These are phyloP conservation scores for Escallonia rubra DNA, from an alignment of 129 eudicot species.

Conservation along the genomic window DNA sequence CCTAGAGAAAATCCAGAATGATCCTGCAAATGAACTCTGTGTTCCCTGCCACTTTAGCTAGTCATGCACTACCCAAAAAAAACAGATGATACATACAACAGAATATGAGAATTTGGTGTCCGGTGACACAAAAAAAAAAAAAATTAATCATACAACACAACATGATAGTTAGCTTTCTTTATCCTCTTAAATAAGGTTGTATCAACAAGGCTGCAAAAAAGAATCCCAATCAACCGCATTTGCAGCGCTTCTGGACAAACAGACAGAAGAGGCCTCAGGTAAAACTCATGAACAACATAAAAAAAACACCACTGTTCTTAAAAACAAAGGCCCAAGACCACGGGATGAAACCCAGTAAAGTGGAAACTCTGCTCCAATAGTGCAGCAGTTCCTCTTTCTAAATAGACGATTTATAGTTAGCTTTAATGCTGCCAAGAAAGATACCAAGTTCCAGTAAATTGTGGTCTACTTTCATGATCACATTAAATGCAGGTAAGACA, in stretches of 20 bases:
- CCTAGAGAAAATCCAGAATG: slow-evolving; percentile 22
- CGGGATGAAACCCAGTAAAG: too few relatives aligned
- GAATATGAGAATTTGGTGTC: not conserved
- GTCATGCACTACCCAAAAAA: not conserved
- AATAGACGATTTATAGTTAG: not conserved
- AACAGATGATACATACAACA: not conserved
- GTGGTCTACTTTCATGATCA: not conserved
- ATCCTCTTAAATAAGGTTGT: too few relatives aligned
- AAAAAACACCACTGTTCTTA: too few relatives aligned
- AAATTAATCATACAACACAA: not conserved
- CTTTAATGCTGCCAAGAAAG: not conserved
- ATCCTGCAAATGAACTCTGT: slow-evolving; percentile 29
- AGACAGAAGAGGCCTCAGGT: too few relatives aligned
- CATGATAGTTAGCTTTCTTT: not conserved
- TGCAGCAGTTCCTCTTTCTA: too few relatives aligned
- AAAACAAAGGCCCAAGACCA: too few relatives aligned
- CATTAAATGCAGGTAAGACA: not conserved
- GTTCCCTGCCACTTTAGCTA: slow-evolving; percentile 31
- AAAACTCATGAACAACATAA: too few relatives aligned
- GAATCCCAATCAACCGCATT: too few relatives aligned
- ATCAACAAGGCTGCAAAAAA: too few relatives aligned
- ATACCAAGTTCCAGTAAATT: not conserved
- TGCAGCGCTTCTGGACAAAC: too few relatives aligned
- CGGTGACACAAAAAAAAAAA: not conserved
- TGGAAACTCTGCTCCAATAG: too few relatives aligned